phyloP scores from a whole-genome alignment of 768 basidiomycete genomes.

The Sporobolomyces roseus region DNA sequence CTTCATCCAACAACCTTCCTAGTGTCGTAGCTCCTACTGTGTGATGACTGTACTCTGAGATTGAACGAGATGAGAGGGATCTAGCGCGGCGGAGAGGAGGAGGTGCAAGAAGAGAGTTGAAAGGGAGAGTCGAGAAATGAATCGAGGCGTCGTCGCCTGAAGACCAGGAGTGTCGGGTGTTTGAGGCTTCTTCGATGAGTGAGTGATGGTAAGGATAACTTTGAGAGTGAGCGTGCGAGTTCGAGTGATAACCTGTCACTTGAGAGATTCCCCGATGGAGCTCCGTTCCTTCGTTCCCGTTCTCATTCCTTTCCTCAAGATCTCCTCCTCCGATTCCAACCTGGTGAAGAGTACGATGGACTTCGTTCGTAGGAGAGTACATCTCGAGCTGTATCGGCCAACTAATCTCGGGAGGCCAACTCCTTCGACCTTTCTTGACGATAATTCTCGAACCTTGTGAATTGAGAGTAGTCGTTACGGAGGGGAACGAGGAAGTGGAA shows the following conservation, averaged over 20 bases:
- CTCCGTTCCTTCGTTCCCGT: too few relatives aligned
- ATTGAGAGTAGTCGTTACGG: not conserved
- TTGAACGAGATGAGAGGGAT: not conserved
- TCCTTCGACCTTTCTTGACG: not conserved
- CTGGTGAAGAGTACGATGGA: not conserved
- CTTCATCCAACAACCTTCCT: not conserved
- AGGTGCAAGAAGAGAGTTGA: not conserved
- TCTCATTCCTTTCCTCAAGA: too few relatives aligned
- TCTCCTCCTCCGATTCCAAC: not conserved
- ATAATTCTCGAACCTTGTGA: constrained; percentile 1
- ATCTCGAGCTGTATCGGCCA: not conserved
- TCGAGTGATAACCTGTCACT: constrained; percentile 7
- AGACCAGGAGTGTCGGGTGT: not conserved
- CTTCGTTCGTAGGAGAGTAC: not conserved
- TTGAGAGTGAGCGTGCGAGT: constrained; percentile 1
- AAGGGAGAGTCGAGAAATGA: not conserved
- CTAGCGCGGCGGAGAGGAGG: not conserved
- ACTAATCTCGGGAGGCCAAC: constrained; percentile 10
- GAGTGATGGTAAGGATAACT: not conserved
- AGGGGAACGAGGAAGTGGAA: not conserved
- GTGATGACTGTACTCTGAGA: constrained; percentile 4
- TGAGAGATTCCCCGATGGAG: not conserved
- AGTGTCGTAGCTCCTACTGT: constrained; percentile 9
- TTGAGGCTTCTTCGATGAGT: not conserved
- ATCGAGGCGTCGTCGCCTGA: constrained; percentile 6